Evolutionary conservation across 257 asterid genomes (phyloP), one percentile per base, ranked within the genome.

Genomic region (Ilex asprella): DNA sequence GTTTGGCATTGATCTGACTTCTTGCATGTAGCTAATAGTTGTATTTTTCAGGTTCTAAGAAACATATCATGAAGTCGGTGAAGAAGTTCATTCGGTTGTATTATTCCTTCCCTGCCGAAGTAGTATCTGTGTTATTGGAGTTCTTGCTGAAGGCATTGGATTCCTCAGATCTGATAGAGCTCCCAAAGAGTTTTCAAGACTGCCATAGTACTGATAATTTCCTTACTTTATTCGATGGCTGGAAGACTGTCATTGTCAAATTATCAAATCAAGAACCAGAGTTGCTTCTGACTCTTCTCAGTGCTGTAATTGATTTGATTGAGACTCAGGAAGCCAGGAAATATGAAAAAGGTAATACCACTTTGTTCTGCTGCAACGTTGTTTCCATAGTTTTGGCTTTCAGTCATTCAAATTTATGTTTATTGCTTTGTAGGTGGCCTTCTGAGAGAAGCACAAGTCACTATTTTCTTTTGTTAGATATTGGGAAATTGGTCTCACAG

Each of bases 261-360:
- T 64, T 89, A 73, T 85, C 93, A 6, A 82, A 84, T 15, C 81
- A 78, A 71, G 88, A 84, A 65, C 93, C 97, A 2, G 93, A 81
- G 55, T 70, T 92, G 71, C 79, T 86, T 49, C 55, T 59, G 47
- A 67, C 77, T 47, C 94, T 92, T 63, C 79, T 79, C 7, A 81
- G 78, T 53, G 91, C 85, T 14, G 80, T 83, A 72, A 85, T 89
- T 43, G 91, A 75, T 59, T 84, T 80, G 82, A 71, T 86, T 72
- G 93, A 85, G 78, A 75, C 63, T 53, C 53, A 50, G 12, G 69
- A 66, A 50, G 68, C 76, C 76, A 53, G 57, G 51, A 64, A 68
- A 39, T 35, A n/a, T 55, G 68, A 65, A 70, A 64, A 39, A 75
- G 95, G 97, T 91, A 81, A 21, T 53, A 10, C 27, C 57, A n/a